A percentile compares a stretch with the other conserved stretches of the same genome.
Evolutionary conservation across 495 filamentous ascomycete species (phyloP).

Genomic region (Podospora pseudocomata): DNA sequence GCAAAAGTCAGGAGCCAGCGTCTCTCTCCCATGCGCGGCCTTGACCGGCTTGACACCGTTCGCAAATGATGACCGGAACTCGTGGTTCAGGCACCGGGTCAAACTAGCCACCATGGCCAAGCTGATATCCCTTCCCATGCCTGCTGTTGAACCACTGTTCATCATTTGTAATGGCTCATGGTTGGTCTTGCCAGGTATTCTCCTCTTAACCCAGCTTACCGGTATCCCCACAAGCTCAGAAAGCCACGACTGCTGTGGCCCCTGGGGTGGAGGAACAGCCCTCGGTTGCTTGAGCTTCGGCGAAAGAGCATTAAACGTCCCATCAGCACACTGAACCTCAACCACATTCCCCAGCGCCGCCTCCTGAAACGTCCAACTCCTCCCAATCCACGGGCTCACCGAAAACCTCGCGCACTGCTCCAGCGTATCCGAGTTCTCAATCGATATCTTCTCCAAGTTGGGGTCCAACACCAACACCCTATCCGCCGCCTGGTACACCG

Average conservation of each 20-base stretch:
- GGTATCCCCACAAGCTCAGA: slow-evolving; percentile 13
- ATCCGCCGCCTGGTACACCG: slow-evolving; percentile 25
- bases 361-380: slow-evolving; percentile 26
- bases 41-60: slow-evolving; percentile 20
- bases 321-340: slow-evolving; percentile 26
- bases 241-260: background rate
- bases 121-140: slow-evolving; percentile 10
- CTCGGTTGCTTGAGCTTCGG: slow-evolving; percentile 8
- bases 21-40: slow-evolving; percentile 1
- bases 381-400: slow-evolving; percentile 22
- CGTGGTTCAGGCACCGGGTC: slow-evolving; percentile 13
- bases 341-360: slow-evolving; percentile 16
- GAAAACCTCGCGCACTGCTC: slow-evolving; percentile 22
- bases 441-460: slow-evolving; percentile 16
- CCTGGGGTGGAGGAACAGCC: background rate
- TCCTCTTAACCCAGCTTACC: slow-evolving; percentile 4
- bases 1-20: slow-evolving; percentile 20
- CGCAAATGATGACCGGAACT: slow-evolving; percentile 19
- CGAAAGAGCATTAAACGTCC: slow-evolving; percentile 21
- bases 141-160: slow-evolving; percentile 2
- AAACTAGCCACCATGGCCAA: slow-evolving; percentile 12
- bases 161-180: slow-evolving; percentile 3
- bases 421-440: slow-evolving; percentile 17
- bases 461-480: slow-evolving; percentile 24
- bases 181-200: background rate